Conservation (phyloP, 148 eudicot genomes). For the Amaranthus cruentus region DNA sequence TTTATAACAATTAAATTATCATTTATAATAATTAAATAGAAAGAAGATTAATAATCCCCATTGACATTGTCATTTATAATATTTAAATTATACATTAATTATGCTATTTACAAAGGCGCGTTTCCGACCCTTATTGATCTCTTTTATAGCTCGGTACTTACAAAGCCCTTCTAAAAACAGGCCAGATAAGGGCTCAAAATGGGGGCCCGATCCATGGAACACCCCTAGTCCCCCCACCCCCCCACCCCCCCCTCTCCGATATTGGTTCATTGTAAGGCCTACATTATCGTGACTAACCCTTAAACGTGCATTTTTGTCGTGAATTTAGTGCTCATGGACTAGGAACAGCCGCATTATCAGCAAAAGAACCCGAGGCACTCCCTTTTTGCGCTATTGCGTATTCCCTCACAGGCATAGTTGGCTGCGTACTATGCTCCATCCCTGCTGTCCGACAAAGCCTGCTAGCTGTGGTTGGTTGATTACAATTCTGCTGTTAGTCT, state of each 20-base stretch:
- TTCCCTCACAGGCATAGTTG: constrained; percentile 88
- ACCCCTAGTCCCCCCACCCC: too few relatives aligned
- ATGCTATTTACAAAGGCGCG: too few relatives aligned
- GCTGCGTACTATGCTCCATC: constrained; percentile 76
- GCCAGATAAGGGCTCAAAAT: too few relatives aligned
- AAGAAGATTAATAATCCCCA: too few relatives aligned
- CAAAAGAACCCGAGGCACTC: constrained; percentile 98
- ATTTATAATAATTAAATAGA: too few relatives aligned
- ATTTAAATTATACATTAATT: too few relatives aligned
- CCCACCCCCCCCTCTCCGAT: neutral
- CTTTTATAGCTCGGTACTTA: too few relatives aligned
- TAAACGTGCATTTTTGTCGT: neutral
- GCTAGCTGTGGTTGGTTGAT: constrained; percentile 74
- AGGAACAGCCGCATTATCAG: constrained; percentile 98
- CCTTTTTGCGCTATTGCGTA: constrained; percentile 98
- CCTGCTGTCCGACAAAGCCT: constrained; percentile 85
- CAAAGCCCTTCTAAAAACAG: too few relatives aligned
- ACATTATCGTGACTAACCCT: neutral
- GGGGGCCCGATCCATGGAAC: neutral
- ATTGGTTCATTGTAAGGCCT: neutral
- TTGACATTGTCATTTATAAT: too few relatives aligned
- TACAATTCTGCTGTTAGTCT: neutral
- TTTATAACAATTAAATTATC: too few relatives aligned
- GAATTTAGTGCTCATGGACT: constrained; percentile 85
- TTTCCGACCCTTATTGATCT: too few relatives aligned